Conservation (phyloP, 1,284 basidiomycete genomes). For the Trichosporon ovoides region DNA sequence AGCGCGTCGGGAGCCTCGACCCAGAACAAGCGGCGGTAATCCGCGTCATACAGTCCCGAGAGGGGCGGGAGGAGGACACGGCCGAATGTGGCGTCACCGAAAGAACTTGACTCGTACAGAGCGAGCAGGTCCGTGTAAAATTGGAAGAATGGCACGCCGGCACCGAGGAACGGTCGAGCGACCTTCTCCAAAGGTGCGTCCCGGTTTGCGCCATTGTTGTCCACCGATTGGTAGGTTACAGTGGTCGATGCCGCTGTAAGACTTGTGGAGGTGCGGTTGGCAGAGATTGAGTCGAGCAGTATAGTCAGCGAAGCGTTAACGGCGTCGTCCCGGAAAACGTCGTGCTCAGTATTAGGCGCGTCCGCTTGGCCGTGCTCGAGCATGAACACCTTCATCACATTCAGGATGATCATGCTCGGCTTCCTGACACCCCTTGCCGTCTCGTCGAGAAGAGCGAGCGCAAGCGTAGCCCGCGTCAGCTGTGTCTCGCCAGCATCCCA, state of each 20-base stretch:
- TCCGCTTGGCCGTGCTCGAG: slow-evolving; percentile 61
- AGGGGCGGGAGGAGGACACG: slow-evolving; percentile 70
- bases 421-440: background rate
- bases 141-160: slow-evolving; percentile 74
- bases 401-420: slow-evolving; percentile 54
- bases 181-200: slow-evolving; percentile 56
- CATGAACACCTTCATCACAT: slow-evolving; percentile 91
- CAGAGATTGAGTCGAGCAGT: slow-evolving; percentile 51
- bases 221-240: no score
- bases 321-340: slow-evolving; percentile 51
- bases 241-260: no score
- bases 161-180: slow-evolving; percentile 60
- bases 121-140: slow-evolving; percentile 88
- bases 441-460: slow-evolving; percentile 49
- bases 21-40: slow-evolving; percentile 84
- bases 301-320: slow-evolving; percentile 60
- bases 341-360: slow-evolving; percentile 51
- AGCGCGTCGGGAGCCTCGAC: slow-evolving; percentile 60
- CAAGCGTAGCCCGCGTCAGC: slow-evolving; percentile 63
- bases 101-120: slow-evolving; percentile 85
- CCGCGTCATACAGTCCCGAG: slow-evolving; percentile 62
- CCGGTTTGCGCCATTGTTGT: background rate
- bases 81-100: slow-evolving; percentile 71
- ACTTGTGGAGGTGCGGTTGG: background rate
- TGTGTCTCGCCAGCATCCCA: slow-evolving; percentile 81